Conservation (phyloP, 306 rosid species). For the Rosa chinensis region DNA sequence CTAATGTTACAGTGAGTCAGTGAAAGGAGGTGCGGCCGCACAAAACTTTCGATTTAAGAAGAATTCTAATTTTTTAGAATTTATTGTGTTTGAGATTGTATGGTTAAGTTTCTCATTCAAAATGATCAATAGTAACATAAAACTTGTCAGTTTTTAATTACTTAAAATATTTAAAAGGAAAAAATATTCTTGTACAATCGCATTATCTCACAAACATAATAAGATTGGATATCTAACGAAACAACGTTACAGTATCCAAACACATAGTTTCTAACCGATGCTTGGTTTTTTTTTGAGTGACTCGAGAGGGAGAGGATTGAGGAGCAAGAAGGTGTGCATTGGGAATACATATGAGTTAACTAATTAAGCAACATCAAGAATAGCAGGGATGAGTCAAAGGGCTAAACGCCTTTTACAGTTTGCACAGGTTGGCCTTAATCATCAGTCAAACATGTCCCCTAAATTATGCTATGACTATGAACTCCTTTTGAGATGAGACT, state of each 20-base stretch:
- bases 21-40: too few species aligned
- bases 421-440: neutral
- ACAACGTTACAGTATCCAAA: too few species aligned
- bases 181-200: neutral
- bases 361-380: neutral
- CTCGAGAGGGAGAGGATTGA: conserved; percentile 35
- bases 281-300: conserved; percentile 9
- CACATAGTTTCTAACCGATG: neutral
- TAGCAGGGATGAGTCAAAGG: conserved; percentile 11
- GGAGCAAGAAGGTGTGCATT: conserved; percentile 36
- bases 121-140: neutral
- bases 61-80: too few species aligned
- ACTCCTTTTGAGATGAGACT: conserved; percentile 2
- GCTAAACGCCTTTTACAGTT: neutral
- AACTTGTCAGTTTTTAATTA: neutral
- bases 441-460: conserved; percentile 10
- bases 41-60: too few species aligned
- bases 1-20: too few species aligned
- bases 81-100: too few species aligned
- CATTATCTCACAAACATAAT: too few species aligned
- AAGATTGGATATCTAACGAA: too few species aligned
- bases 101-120: neutral
- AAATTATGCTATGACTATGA: conserved; percentile 11
- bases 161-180: accelerated
- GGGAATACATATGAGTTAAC: neutral